Conservation (phyloP, 257 asterid species). For the Lantana camara region DNA sequence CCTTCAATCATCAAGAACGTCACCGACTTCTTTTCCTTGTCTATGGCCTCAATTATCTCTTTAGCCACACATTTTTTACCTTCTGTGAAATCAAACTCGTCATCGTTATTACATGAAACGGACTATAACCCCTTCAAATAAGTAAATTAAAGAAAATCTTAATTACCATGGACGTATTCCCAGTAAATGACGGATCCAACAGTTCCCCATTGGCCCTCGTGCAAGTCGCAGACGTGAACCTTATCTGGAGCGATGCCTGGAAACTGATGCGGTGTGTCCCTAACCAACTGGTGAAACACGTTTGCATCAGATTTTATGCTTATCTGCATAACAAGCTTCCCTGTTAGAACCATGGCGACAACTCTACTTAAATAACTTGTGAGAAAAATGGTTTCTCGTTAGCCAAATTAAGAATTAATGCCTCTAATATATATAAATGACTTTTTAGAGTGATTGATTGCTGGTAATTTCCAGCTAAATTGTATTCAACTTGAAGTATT, state of each 20-base stretch:
- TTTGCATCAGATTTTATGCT: conserved; percentile 34
- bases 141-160: too few relatives aligned
- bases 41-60: conserved; percentile 39
- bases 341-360: not conserved
- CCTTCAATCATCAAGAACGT: conserved; percentile 44
- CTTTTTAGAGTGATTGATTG: too few relatives aligned
- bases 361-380: too few relatives aligned
- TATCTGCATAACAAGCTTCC: conserved; percentile 30
- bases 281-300: conserved; percentile 38
- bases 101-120: not conserved
- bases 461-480: too few relatives aligned
- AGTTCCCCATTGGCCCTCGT: conserved; percentile 36
- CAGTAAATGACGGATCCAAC: conserved; percentile 39
- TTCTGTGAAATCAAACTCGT: conserved; percentile 17
- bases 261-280: conserved; percentile 40
- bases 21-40: conserved; percentile 40
- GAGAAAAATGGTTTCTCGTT: too few relatives aligned
- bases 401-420: too few relatives aligned
- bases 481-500: too few relatives aligned
- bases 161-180: conserved; percentile 32
- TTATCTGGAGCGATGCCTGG: conserved; percentile 27
- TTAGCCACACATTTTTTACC: conserved; percentile 37
- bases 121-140: too few relatives aligned
- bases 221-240: conserved; percentile 33
- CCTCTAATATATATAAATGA: too few relatives aligned